Conservation (phyloP, 805 yeast genomes). For the Candida morakotiae region DNA sequence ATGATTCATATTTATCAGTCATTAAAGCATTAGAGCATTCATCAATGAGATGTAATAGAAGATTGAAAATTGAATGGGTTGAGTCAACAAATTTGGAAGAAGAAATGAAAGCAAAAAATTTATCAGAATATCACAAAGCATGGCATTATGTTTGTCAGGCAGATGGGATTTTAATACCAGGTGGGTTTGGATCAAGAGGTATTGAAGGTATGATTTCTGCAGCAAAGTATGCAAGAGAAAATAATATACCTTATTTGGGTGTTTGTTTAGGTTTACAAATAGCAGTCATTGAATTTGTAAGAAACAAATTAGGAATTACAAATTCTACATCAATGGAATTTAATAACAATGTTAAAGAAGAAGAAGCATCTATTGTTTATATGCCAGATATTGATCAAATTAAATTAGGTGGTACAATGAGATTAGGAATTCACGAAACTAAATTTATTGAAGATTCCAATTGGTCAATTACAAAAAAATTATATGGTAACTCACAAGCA, state of each 20-base stretch:
- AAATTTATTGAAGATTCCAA: constrained; percentile 66
- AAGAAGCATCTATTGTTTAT: constrained; percentile 76
- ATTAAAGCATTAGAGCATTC: constrained; percentile 95
- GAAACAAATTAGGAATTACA: constrained; percentile 67
- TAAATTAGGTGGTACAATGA: constrained; percentile 98
- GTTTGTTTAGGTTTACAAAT: constrained; percentile 96
- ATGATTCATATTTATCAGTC: constrained; percentile 92
- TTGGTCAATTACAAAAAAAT: constrained; percentile 65
- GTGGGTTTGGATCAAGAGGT: constrained; percentile 97
- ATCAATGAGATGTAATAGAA: constrained; percentile 82
- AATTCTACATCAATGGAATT: constrained; percentile 83
- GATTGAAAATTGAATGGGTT: constrained; percentile 90
- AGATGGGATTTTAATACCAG: constrained; percentile 96
- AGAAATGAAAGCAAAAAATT: constrained; percentile 55
- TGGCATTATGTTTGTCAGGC: constrained; percentile 93
- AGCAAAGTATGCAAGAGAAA: constrained; percentile 97
- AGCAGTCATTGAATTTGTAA: constrained; percentile 90
- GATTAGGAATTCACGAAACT: constrained; percentile 92
- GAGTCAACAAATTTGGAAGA: constrained; percentile 90
- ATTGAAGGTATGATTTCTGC: constrained; percentile 98
- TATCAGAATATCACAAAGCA: constrained; percentile 84
- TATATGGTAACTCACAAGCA: constrained; percentile 67
- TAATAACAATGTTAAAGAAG: constrained; percentile 55
- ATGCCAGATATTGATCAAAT: constrained; percentile 98
- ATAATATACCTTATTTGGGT: constrained; percentile 90